Base-by-base conservation (phyloP, 805 yeast species). In the Spathaspora sp. region DNA sequence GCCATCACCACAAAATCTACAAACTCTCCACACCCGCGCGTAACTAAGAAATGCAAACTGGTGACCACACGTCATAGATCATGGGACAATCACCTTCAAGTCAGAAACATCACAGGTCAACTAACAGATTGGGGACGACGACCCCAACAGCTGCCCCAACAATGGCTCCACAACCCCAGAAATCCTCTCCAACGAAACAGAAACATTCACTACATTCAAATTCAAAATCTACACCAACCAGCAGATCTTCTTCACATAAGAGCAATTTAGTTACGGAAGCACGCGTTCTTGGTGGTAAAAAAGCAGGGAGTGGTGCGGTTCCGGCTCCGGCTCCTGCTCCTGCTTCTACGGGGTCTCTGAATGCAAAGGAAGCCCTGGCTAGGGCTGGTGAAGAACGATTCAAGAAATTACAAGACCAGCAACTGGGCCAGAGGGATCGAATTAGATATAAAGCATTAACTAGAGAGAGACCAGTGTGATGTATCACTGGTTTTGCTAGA, bases 361-460 rank as follows among this genome's bases (percentile, higher is more conserved):
- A 28, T 18, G 57, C 68, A 17, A 60, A 56, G 46, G 67, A 60
- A 18, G 76, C 76, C 2, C 74, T 67, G 2, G 78, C 76, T 5
- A 57, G 54, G 42, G 79, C 79, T 6, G 78, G 78, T 1, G 73
- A 73, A 49, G 61, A 56, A 35, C 55, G 79, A 44, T 67, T 54
- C 52, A 54, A 63, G 29, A 61, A 59, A 44, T 67, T 63, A 23
- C 69, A 70, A 49, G 63, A 62, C 23, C 57, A 67, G 45, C 26
- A 54, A 19, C 56, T 59, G 49, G 59, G 60, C 17, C 70, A 76
- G 49, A 58, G 60, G 52, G 66, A 58, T 2, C 65, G 65, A 56
- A 55, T 74, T 40, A 59, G 65, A 58, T 60, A 65, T 11, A 52
- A 52, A 46, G 52, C 52, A 1, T 14, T 59, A 57, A 51, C 60